Base-by-base conservation (phyloP, 129 eudicot genomes). In the Cynara cardunculus region DNA sequence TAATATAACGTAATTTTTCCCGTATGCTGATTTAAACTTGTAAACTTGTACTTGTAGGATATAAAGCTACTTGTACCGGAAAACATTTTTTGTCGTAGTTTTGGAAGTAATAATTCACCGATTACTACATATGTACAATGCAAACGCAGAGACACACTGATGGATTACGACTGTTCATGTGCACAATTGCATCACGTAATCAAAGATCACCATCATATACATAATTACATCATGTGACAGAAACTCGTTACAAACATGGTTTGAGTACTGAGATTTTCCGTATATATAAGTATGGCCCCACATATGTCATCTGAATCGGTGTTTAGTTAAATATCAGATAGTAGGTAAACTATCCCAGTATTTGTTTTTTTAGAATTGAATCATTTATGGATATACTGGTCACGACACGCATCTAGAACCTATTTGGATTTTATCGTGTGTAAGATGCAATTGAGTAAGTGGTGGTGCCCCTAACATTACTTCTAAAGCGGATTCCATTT, bases 141-240 rank as follows among this genome's bases (percentile, higher is more conserved):
- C 18, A 67, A 5, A 25, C 3, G 21, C 18, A 25, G 13, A 75
- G 7, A 75, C 44, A 75, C 19, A 18, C 21, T 18, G 4, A 30
- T 14, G 41, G 74, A 37, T 19, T 25, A 78, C 1, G 81, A 78
- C 74, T 24, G 39, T 66, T 37, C 75, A 69, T 69, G 24, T 27
- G 44, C 30, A 27, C 30, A 78, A 28, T 28, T 73, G 25, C 81
- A 78, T 78, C 69, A 78, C 75, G 56, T 31, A 78, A 78, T 44
- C 75, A 13, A 68, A 78, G 74, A 44, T 46, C 25, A 69, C 24
- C 13, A 41, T 69, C 75, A 68, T 71, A 78, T 78, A 61, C 69
- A 78, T 27, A n/a, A 41, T 70, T 69, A 28, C 68, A 78, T 74
- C 81, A 66, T 78, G 82, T 69, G 82, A 77, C 34, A 25, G 7